Evolutionary conservation across 2,329 filamentous ascomycete species (phyloP).

Genomic region (Aspergillus unguis): DNA sequence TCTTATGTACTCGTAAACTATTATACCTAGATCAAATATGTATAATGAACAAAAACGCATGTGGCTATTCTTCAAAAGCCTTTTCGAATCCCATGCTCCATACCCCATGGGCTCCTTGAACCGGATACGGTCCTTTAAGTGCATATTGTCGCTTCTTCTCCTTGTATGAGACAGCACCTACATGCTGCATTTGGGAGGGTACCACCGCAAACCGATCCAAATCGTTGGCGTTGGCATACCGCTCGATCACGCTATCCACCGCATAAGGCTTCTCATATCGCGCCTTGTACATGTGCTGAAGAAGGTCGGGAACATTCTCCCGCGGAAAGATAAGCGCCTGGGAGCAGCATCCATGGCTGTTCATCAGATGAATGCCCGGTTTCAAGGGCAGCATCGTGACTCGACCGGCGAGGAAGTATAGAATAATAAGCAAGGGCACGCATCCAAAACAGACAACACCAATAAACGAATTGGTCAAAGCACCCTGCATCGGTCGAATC

Average conservation of each 20-base stretch:
- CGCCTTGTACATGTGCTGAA: conserved; percentile 16
- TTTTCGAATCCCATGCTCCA: conserved; percentile 26
- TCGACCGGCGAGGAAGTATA: conserved; percentile 44
- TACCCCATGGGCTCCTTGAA: conserved; percentile 24
- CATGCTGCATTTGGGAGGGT: conserved; percentile 25
- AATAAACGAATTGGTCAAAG: conserved; percentile 24
- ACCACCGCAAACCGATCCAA: conserved; percentile 22
- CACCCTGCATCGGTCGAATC: conserved; percentile 15
- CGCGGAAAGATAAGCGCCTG: conserved; percentile 46
- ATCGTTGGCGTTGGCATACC: conserved; percentile 12
- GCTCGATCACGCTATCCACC: conserved; percentile 22
- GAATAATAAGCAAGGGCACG: conserved; percentile 28
- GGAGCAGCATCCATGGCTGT: conserved; percentile 44
- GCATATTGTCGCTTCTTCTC: conserved; percentile 19
- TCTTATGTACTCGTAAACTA: neutral
- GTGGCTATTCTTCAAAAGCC: conserved; percentile 10
- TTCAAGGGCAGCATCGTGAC: conserved; percentile 38
- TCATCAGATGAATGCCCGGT: conserved; percentile 41
- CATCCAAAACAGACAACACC: conserved; percentile 28
- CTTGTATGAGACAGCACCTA: conserved; percentile 24
- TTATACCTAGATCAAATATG: neutral
- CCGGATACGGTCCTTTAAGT: conserved; percentile 15
- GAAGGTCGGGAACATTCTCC: conserved; percentile 17
- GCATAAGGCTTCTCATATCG: conserved; percentile 15
- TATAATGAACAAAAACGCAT: neutral